Percentiles rank a stretch among this genome's conserved stretches.
phyloP scores from a whole-genome alignment of 768 basidiomycete genomes.

The Russula sp. region DNA sequence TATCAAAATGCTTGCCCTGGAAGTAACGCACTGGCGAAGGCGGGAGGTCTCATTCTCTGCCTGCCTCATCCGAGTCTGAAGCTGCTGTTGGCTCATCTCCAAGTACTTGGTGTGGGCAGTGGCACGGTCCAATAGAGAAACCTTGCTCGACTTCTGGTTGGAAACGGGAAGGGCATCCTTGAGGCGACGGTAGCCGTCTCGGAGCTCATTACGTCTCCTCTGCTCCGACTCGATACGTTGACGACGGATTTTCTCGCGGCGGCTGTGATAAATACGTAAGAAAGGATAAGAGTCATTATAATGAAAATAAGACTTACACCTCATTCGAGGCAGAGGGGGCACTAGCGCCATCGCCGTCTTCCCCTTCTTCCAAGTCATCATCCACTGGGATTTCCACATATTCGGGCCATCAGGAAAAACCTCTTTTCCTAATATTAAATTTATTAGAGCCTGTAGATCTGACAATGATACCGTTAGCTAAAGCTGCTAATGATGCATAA shows the following conservation, averaged over 20 bases:
- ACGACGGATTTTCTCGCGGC: constrained; percentile 86
- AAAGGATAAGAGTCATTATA: background rate
- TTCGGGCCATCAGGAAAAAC: no score
- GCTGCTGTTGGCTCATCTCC: constrained; percentile 71
- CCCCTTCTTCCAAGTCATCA: no score
- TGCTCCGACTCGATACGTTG: constrained; percentile 95
- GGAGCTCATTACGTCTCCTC: constrained; percentile 86
- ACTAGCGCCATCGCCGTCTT: no score
- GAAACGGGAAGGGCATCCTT: constrained; percentile 87
- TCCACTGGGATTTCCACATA: no score
- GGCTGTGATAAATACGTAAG: constrained; percentile 39
- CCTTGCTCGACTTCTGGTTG: constrained; percentile 93
- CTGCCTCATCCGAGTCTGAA: constrained; percentile 70
- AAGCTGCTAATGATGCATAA: no score
- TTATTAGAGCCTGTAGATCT: no score
- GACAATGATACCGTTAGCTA: no score
- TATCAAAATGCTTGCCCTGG: background rate
- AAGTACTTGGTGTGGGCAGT: constrained; percentile 85
- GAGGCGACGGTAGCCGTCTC: constrained; percentile 87
- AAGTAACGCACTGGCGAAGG: constrained; percentile 54
- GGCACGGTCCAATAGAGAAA: constrained; percentile 83
- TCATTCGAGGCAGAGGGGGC: constrained; percentile 50
- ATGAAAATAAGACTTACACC: constrained; percentile 41
- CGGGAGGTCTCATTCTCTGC: constrained; percentile 79
- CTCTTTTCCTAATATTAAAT: no score